These are phyloP conservation scores for Entomortierella chlamydospora DNA, from an alignment of 192 early-diverging fungal genomes.

Conservation along the genomic window DNA sequence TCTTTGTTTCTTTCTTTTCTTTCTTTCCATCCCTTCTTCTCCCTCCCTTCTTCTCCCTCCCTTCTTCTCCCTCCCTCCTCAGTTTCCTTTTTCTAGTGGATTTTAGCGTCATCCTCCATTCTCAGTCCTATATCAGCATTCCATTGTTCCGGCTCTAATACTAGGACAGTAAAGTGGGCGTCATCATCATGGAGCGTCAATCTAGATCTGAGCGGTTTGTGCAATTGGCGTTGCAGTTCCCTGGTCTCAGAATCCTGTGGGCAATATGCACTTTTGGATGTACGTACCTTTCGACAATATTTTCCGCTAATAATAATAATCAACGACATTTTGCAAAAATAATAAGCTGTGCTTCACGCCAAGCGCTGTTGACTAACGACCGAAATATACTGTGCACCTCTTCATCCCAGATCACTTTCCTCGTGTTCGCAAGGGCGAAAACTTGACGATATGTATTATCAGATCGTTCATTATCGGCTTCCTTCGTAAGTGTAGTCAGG, in stretches of 20 bases:
- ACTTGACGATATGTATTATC: slow-evolving; percentile 17
- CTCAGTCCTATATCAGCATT: too few species aligned
- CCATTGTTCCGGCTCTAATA: too few species aligned
- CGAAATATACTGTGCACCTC: neutral
- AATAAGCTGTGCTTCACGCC: neutral
- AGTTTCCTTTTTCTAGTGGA: too few species aligned
- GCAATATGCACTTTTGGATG: slow-evolving; percentile 30
- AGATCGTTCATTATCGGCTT: slow-evolving; percentile 13
- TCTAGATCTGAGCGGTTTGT: neutral
- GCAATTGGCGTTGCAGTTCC: neutral
- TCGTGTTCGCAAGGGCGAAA: slow-evolving; percentile 26
- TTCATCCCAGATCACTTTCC: slow-evolving; percentile 20
- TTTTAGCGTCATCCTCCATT: too few species aligned
- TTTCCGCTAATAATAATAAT: neutral
- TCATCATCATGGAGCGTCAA: too few species aligned
- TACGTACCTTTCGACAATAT: neutral
- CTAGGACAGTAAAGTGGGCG: too few species aligned
- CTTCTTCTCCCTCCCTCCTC: too few species aligned
- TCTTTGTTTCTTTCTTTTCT: too few species aligned
- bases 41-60: too few species aligned
- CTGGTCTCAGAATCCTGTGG: slow-evolving; percentile 10
- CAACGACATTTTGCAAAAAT: neutral
- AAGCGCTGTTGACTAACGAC: neutral
- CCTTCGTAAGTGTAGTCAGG: slow-evolving; percentile 27
- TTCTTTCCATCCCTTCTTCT: too few species aligned